Evolutionary conservation across 1,284 basidiomycete species (phyloP), one percentile per base, ranked within the genome.

Genomic region (Neolentinus lepideus): DNA sequence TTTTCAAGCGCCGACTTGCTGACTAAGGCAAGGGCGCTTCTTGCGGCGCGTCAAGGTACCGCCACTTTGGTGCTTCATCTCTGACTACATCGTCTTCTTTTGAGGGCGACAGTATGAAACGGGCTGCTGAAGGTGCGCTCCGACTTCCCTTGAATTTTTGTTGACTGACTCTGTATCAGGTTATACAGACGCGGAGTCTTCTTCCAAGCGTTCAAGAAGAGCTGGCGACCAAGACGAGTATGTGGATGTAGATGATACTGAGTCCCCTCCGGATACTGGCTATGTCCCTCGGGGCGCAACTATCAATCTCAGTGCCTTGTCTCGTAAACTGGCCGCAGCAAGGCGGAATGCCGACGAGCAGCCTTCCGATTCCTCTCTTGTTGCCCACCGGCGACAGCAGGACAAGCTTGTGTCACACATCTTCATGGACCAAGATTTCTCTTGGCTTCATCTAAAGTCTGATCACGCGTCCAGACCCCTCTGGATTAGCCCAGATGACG

Each of bases 401-500:
- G 83, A 90, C 64, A 78, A 70, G 38, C 77, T 90, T 1, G 81
- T 90, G 22, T 89, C 89, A 4, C 81, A 90, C 62, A 85, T 92
- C 51, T 91, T 91, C 69, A 80, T 79, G 71, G 79, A 87, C 54
- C 86, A 86, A 61, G 93, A 97, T 69, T 93, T 92, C 63, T 88
- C 89, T 2, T 90, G 83, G 79, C 72, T 94, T 46, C 82, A 88
- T 62, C 75, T 98, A 55, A 97, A 97, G 69, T 75, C 82, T 2
- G 95, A 98, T 73, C 95, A 98, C 68, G 78, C 84, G 21, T 88
- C 91, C 12, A 83, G 95, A 47, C 95, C 95, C 19, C 74, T 98
- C 24, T 98, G 94, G 92, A 96, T 98, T 60, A 91, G 88, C 61
- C 95, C 96, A 35, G 91, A 94, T 62, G 86, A 91, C 63, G 92